Percentiles rank a stretch among this genome's conserved stretches.
Evolutionary conservation across 2,329 filamentous ascomycete genomes (phyloP).

Genomic region (Calonectria pseudoturangicola): DNA sequence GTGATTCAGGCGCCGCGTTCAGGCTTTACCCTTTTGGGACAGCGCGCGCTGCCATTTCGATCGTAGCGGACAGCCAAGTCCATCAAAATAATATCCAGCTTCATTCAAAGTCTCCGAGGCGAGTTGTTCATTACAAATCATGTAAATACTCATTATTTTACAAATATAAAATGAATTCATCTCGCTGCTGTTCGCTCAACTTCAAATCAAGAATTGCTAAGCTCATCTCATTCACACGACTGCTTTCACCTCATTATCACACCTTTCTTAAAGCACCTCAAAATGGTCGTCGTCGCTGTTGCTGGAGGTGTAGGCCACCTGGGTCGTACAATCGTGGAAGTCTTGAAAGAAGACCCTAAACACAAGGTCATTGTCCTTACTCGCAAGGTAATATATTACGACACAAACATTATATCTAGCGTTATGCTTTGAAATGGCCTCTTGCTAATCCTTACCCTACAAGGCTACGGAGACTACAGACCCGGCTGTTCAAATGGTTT

Average conservation of each 20-base stretch:
- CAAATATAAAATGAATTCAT: not conserved
- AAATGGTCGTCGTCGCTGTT: conserved; percentile 11
- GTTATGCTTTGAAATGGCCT: not conserved
- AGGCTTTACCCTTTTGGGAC: conserved; percentile 7
- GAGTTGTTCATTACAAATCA: not conserved
- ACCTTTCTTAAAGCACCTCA: not conserved
- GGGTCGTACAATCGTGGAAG: conserved; percentile 9
- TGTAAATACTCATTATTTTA: too few relatives aligned
- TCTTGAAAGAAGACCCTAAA: conserved; percentile 3
- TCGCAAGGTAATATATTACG: not conserved
- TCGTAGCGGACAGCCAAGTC: not conserved
- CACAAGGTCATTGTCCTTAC: conserved; percentile 3
- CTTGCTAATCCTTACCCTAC: not conserved
- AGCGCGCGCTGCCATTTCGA: not conserved
- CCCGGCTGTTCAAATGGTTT: not conserved
- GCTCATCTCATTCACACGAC: not conserved
- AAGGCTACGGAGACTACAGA: not conserved
- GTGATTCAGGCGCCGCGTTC: not conserved
- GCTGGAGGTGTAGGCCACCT: conserved; percentile 4
- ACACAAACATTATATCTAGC: not conserved
- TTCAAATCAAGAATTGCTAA: not conserved
- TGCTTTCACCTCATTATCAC: not conserved
- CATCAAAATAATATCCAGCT: not conserved
- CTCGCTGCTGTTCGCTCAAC: not conserved
- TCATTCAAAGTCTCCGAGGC: not conserved